Percentiles rank a stretch among this genome's conserved stretches.
Conservation (phyloP, 2,329 filamentous ascomycete species). For the Proliferodiscus dingleyae region DNA sequence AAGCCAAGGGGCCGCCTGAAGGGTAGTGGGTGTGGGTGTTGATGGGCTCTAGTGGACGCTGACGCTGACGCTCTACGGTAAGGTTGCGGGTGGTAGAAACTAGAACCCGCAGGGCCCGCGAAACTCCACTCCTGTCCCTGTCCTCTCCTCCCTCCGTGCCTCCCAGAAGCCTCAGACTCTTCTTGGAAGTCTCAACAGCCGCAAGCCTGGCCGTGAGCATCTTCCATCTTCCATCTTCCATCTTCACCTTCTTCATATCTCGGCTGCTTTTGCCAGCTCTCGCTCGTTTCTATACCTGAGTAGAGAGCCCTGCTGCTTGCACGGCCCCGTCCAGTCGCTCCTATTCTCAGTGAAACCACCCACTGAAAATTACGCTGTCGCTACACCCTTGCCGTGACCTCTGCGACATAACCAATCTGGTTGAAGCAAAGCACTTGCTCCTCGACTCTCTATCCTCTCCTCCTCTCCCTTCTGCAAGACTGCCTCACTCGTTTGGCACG, state of each 20-base stretch:
- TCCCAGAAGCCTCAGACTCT: too few species aligned
- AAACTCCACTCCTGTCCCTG: too few species aligned
- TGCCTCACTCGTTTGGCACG: neutral
- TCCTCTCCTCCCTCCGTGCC: neutral
- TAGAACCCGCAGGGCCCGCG: too few species aligned
- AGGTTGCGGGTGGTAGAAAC: too few species aligned
- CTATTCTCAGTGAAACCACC: conserved; percentile 9
- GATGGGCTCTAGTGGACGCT: too few species aligned
- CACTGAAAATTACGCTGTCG: neutral
- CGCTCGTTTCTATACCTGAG: too few species aligned
- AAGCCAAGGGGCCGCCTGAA: too few species aligned
- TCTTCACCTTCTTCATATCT: too few species aligned
- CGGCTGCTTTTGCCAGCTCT: conserved; percentile 6
- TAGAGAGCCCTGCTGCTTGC: too few species aligned
- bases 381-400: neutral
- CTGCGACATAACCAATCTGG: conserved; percentile 3
- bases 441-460: neutral
- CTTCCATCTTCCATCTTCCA: conserved; percentile 2
- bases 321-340: conserved; percentile 15
- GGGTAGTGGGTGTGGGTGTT: neutral
- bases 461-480: neutral
- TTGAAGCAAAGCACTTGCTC: conserved; percentile 1
- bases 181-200: too few species aligned
- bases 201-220: neutral
- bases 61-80: too few species aligned